Evolutionary conservation across 148 eudicot species (phyloP).

Genomic region (Spergularia bocconei): DNA sequence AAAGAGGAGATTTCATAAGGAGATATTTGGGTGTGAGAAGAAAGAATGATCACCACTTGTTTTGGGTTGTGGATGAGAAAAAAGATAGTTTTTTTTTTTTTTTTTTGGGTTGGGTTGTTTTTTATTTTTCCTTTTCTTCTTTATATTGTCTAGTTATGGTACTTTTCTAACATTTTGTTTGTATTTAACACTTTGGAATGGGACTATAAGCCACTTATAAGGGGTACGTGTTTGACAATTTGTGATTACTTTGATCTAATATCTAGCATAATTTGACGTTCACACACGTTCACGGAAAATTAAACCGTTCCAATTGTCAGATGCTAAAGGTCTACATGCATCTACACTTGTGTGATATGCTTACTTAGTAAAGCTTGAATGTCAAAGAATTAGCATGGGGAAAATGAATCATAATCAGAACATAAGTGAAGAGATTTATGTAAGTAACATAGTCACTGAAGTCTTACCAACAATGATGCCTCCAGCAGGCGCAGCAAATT

Average conservation of each 20-base stretch:
- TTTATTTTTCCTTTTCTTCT: neutral
- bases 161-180: neutral
- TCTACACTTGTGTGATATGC: no score
- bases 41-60: conserved; percentile 18
- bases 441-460: no score
- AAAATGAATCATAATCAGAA: no score
- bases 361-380: no score
- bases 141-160: neutral
- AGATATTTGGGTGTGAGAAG: neutral
- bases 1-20: conserved; percentile 8
- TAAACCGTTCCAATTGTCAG: no score
- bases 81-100: conserved; percentile 3
- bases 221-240: neutral
- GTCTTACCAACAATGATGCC: no score
- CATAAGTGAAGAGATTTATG: no score
- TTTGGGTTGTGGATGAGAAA: conserved; percentile 32
- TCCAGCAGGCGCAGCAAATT: no score
- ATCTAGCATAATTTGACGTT: neutral
- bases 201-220: neutral
- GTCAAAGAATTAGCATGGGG: no score
- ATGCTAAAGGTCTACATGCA: no score
- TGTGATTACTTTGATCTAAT: neutral
- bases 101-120: neutral
- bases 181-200: neutral
- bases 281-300: no score